Base-by-base conservation (phyloP, 1,284 basidiomycete species). In the Moesziomyces aphidis region DNA sequence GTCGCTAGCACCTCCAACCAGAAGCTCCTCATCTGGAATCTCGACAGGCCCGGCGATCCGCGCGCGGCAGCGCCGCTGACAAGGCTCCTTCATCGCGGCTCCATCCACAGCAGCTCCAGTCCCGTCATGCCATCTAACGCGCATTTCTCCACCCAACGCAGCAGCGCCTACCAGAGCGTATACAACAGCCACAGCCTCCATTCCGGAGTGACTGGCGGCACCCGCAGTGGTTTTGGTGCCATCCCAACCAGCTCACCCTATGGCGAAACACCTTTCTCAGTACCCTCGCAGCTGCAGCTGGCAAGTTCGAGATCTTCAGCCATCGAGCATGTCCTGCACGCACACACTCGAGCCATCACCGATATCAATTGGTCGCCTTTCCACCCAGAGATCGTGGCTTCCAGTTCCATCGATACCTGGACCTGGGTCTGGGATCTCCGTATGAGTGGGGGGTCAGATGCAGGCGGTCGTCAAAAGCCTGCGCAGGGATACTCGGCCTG, bases 21-120 rank as follows among this genome's bases (percentile, higher is more conserved):
- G 85, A 97, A 97, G 85, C 89, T 97, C 87, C 88, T 99, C 7
- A 93, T 99, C 65, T 99, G 96, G 96, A 97, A 99, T 82, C 88
- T 99, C 1, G 87, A 89, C 44, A 60, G 83, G 5, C 81, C 81
- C 6, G 61, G 67, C 8, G 73, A 75, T 44, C 67, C 73, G 3
- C 44, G 73, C 13, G 63, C 68, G 7, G 73, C 64, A 5, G 51
- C 73, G 4, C 57, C 60, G 0, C 36, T 61, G 19, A 52, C 68
- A 1, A 49, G 63, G 26, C 55, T 70, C 53, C 54, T 61, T 5
- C 68, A 63, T 34, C 59, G 61, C 5, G 58, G 58, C n/a, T 70
- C 68, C 3, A 58, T 70, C 21, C 63, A 62, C 23, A 60, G 60
- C 58, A 70, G 31, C 46, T 61, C 61, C 9, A 74, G 72, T 44